phyloP scores from a whole-genome alignment of 805 yeast species.

The Brettanomyces custersianus region DNA sequence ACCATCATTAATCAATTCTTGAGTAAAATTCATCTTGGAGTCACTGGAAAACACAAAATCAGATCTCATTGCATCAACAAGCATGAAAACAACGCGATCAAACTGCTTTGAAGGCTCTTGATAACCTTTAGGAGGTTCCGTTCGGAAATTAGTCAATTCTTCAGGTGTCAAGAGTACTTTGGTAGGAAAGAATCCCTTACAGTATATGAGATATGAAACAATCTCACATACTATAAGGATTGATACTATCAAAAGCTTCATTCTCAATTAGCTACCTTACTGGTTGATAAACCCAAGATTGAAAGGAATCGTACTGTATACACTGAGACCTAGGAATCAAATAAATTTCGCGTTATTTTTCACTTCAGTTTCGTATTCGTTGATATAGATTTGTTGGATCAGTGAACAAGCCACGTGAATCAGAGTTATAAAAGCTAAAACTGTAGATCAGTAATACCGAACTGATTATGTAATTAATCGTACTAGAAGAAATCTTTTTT shows the following conservation, averaged over 20 bases:
- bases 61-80: constrained; percentile 86
- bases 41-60: constrained; percentile 68
- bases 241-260: background rate
- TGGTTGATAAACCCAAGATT: too few relatives aligned
- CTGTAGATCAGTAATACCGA: too few relatives aligned
- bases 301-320: too few relatives aligned
- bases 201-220: constrained; percentile 52
- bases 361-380: too few relatives aligned
- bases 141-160: constrained; percentile 28
- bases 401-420: too few relatives aligned
- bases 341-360: too few relatives aligned
- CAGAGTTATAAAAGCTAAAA: too few relatives aligned
- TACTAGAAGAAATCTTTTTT: too few relatives aligned
- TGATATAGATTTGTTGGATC: too few relatives aligned
- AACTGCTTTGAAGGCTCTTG: constrained; percentile 36
- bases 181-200: constrained; percentile 87
- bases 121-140: constrained; percentile 21
- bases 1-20: constrained; percentile 53
- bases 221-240: constrained; percentile 30
- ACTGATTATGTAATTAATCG: too few relatives aligned
- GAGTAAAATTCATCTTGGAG: constrained; percentile 64
- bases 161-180: constrained; percentile 66
- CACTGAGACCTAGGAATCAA: too few relatives aligned
- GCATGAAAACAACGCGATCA: constrained; percentile 66
- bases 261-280: too few relatives aligned